Base-by-base conservation (phyloP, 352 stramenopile species). In the Pythium chondricola region DNA sequence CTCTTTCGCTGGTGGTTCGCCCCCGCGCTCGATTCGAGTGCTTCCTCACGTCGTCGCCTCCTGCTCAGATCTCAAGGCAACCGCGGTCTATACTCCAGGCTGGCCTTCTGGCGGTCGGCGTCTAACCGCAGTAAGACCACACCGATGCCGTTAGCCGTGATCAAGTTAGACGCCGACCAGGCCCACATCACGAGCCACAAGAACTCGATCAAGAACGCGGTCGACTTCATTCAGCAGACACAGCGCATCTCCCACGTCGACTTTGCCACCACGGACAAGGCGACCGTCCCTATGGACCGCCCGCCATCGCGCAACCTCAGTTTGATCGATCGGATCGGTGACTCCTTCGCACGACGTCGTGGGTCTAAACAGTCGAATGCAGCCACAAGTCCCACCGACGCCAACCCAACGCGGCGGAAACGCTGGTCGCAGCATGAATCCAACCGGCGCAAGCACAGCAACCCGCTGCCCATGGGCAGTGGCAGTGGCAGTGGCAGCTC, bases 161-260 rank as follows among this genome's bases (percentile, higher is more conserved):
- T 91, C 53, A 65, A 80, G 49, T 80, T 74, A 52, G 79, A 91
- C 43, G 75, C 78, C 25, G 68, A 65, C 22, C 27, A 50, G 14
- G 76, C 79, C 7, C 62, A 74, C 17, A 86, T 91, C 45, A 63
- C 71, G 36, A 75, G 72, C 27, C 74, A 88, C 61, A 91, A 91
- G 61, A 91, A 87, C 65, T 83, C 68, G 16, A 61, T 69, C 20
- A 82, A 91, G 49, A 70, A 88, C 37, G 79, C 69, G 17, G 52
- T 48, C 38, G 63, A 74, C 18, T 88, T 91, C 53, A 71, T 88
- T 14, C 61, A 78, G 48, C 74, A 85, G 50, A 86, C 71, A 0
- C 76, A 88, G 39, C 72, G 79, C 9, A 71, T 91, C 57, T 58
- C 64, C 0, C 59, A 52, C 45, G 64, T 72, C 48, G 76, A 61